Base-by-base conservation (phyloP, 345 rosid species). In the Geranium brycei region DNA sequence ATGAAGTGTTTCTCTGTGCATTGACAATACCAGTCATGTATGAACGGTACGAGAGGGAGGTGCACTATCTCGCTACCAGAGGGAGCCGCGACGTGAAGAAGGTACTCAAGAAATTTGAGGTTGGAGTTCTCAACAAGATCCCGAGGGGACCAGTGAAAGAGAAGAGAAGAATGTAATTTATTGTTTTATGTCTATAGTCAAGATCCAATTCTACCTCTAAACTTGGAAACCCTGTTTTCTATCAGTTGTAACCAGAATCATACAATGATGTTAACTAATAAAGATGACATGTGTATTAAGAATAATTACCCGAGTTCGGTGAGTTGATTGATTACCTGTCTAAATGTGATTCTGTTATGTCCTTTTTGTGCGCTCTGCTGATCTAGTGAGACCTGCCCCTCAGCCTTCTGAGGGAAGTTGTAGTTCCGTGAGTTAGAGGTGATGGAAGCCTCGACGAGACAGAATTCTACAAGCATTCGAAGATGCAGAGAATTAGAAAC, bases 131-230 rank as follows among this genome's bases (percentile, higher is more conserved):
- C 17, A 79, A 85, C 74, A 88, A 86, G 76, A 93, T 93, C 18
- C 97, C 99, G 19, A 81, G 96, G 69, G 92, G 89, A 6, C 74
- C 91, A 4, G 80, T 71, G 57, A 82, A 86, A 62, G 83, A 76
- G 23, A 91, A 81, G 79, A 87, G 85, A 69, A 47, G 17, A 66
- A 61, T 64, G 57, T 85, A 71, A 73, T 59, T 15, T 8, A 35
- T 4, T 35, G 41, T 35, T 35, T 35, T 35, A 35, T 35, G 41
- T 7, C 41, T 35, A 23, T 23, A 23, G 28, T 23, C 28, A 23
- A 23, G 28, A 23, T 23, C 28, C 28, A 23, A 23, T 23, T 23
- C 28, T 23, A 23, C 28, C 28, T 23, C 28, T 23, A 23, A 23
- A 23, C 28, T 23, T 23, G 28, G 28, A 23, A 23, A 23, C 28